Evolutionary conservation across 768 basidiomycete species (phyloP), one percentile per base, ranked within the genome.

Genomic region (Pluteus cervinus): DNA sequence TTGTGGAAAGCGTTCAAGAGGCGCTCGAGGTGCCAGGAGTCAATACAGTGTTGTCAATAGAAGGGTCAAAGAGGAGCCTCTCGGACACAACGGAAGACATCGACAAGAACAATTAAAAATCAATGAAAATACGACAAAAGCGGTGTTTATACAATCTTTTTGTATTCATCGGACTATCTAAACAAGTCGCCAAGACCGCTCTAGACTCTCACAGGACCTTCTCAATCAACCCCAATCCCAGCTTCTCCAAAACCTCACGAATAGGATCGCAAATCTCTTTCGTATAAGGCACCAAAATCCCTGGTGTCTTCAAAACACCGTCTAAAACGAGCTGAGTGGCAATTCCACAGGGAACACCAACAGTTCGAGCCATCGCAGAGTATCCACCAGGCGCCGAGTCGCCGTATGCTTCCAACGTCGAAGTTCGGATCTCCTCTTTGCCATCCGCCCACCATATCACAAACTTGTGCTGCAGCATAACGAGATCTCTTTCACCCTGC

Each of bases 381-480:
- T 85, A 73, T 1, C 89, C 90, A 45, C 61, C 54, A 35, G 54
- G 55, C 4, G 46, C 50, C 7, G 84, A 79, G 36, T 72, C 75
- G 24, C 93, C 94, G 52, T 93, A 96, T 36, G 75, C 76, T 59
- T 96, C 89, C 14, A 97, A 73, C 6, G 93, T 92, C 32, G 92
- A 89, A 1, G 94, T 97, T n/a, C n/a, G n/a, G n/a, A n/a, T n/a
- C n/a, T 81, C 83, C 63, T 74, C 66, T 33, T 63, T 72, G 32
- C 94, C 92, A 52, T 97, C 89, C 23, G 75, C 70, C 76, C 85
- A 86, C 56, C 92, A 81, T 24, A 98, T 81, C 49, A 89, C 65
- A 56, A 99, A 98, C 69, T 93, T 94, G 76, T 99, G 94, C 65
- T 97, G 94, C 37, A 99, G 79, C 81, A 98, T 89, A 43, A 99